These are phyloP conservation scores for Talaromyces stipitatus DNA, from an alignment of 495 filamentous ascomycete genomes.

Conservation along the genomic window DNA sequence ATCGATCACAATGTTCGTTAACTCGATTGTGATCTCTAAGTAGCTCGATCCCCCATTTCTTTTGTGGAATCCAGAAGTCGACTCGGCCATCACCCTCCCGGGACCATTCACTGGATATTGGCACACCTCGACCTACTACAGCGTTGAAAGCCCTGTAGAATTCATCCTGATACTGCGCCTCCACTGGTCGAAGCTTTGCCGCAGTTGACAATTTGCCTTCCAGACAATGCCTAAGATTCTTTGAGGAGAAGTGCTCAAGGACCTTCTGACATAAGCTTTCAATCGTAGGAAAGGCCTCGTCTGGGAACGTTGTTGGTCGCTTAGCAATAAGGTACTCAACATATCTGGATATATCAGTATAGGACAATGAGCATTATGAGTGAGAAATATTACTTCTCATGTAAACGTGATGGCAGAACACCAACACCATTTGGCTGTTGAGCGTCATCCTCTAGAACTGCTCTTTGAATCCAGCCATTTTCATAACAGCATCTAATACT, in stretches of 20 bases:
- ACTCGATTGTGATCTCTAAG: conserved; percentile 13
- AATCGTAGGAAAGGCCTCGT: not conserved
- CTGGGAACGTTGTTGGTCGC: not conserved
- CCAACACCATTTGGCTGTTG: too few relatives aligned
- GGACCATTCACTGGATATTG: not conserved
- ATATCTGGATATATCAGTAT: not conserved
- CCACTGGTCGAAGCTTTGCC: conserved; percentile 9
- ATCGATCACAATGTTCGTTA: conserved; percentile 9
- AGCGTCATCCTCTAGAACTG: too few relatives aligned
- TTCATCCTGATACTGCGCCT: conserved; percentile 13
- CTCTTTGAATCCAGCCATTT: too few relatives aligned
- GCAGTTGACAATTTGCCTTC: conserved; percentile 6
- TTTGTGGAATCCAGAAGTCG: conserved; percentile 9
- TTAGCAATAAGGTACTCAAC: not conserved
- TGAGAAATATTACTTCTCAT: not conserved
- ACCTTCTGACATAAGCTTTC: not conserved
- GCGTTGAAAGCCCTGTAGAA: not conserved
- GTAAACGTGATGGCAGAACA: not conserved
- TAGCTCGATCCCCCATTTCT: conserved; percentile 15
- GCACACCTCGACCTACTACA: not conserved
- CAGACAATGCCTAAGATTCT: not conserved
- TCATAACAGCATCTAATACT: too few relatives aligned
- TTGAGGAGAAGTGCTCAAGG: not conserved
- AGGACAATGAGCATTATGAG: not conserved
- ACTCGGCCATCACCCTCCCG: not conserved